Conservation (phyloP, 345 rosid genomes). For the Mallotus nudiflorus region DNA sequence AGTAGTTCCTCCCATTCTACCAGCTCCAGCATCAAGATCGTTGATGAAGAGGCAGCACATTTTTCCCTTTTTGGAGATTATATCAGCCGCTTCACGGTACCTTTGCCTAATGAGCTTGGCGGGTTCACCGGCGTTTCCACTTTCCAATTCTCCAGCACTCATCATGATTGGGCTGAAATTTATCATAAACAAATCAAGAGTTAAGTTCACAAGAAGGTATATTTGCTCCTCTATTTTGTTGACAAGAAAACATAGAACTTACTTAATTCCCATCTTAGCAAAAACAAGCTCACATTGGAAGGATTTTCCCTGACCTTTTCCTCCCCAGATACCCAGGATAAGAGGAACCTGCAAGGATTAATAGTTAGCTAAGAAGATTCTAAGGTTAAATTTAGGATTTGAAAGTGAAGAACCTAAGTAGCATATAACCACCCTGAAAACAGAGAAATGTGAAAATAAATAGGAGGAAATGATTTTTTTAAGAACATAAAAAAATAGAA, state of each 20-base stretch:
- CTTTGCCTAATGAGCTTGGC: conserved; percentile 96
- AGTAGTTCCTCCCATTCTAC: conserved; percentile 94
- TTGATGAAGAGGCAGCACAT: conserved; percentile 97
- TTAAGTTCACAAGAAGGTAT: no score
- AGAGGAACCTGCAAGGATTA: conserved; percentile 85
- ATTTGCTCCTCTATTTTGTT: background rate
- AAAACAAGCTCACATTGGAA: conserved; percentile 98
- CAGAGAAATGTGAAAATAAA: no score
- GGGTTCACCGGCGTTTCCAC: conserved; percentile 96
- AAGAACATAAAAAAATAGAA: no score
- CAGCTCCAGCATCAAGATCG: conserved; percentile 97
- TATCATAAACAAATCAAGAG: no score
- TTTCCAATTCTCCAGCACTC: conserved; percentile 99
- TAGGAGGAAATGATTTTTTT: no score
- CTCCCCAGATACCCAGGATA: conserved; percentile 99
- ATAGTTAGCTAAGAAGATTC: background rate
- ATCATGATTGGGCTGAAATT: conserved; percentile 90
- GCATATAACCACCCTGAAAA: no score
- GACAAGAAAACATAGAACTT: conserved; percentile 23
- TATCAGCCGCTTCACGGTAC: conserved; percentile 96
- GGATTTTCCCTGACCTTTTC: conserved; percentile 99
- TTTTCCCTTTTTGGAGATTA: conserved; percentile 90
- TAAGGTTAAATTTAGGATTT: no score
- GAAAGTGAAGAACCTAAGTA: no score
- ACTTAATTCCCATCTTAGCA: conserved; percentile 99